Base-by-base conservation (phyloP, 2,329 filamentous ascomycete species). In the Apiospora rasikravindrae region DNA sequence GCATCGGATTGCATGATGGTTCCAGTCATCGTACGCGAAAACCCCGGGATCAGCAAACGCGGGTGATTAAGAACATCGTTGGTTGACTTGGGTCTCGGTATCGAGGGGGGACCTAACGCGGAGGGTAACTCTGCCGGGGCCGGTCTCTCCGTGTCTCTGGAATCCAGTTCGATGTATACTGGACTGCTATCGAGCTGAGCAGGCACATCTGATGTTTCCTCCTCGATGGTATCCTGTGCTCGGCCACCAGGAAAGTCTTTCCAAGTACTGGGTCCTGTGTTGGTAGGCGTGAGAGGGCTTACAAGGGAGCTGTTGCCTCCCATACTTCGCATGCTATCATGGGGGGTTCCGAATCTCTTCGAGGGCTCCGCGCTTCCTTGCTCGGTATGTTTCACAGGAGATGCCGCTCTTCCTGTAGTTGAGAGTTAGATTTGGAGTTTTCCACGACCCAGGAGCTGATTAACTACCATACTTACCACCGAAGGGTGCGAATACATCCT, bases 401-500 rank as follows among this genome's bases (percentile, higher is more conserved):
- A 72, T 19, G 10, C 68, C 8, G 40, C 68, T 47, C 71, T 53
- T 19, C 71, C 71, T 72, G 42, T 40, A 22, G 44, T 14, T n/a
- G 24, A 2, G 19, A 8, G 19, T 69, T 13, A 69, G 67, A 16
- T 8, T n/a, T 24, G 3, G 1, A 24, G 33, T 40, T 7, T 13
- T 40, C 19, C 24, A 33, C 19, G 22, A 19, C 33, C 1, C 7
- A n/a, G 1, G 57, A 40, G 33, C 22, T 16, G 33, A 40, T 22
- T 10, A 24, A 40, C 19, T n/a, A 13, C 42, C 6, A 19, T 45
- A 29, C 80, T 77, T 76, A 86, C 85, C 85, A 80, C 84, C 84
- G 78, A 86, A 86, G 14, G 83, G 81, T 1, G 82, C 83, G 76
- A 86, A 85, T 2, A 84, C 81, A 69, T 85, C 83, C 61, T 73